Conservation (phyloP, 345 rosid genomes). For the Trapa incisa region DNA sequence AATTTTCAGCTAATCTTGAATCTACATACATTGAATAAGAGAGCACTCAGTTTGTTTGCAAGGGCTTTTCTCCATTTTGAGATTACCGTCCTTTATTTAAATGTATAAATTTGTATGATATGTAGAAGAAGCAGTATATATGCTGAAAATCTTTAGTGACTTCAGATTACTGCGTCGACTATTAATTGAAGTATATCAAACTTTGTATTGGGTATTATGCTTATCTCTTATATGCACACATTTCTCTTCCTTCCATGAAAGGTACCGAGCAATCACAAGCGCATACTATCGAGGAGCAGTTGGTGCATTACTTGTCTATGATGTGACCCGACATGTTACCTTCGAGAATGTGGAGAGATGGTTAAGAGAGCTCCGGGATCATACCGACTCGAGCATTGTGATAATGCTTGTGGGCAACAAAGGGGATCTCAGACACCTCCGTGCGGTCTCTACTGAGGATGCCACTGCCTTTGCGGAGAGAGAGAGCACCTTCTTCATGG, state of each 20-base stretch:
- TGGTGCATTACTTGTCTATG: constrained; percentile 79
- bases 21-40: too few species aligned
- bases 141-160: too few species aligned
- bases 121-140: too few species aligned
- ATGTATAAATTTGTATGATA: too few species aligned
- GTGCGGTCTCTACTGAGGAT: constrained; percentile 67
- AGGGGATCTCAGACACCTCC: constrained; percentile 68
- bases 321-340: constrained; percentile 67
- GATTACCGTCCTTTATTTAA: too few species aligned
- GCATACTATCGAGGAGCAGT: constrained; percentile 90
- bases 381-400: constrained; percentile 70
- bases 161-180: too few species aligned
- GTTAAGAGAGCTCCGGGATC: constrained; percentile 82
- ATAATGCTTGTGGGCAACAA: constrained; percentile 90
- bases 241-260: constrained; percentile 14
- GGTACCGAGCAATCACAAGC: constrained; percentile 87
- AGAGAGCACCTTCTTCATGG: constrained; percentile 71
- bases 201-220: not conserved
- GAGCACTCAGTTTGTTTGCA: too few species aligned
- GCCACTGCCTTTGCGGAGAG: constrained; percentile 58
- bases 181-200: too few species aligned
- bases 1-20: too few species aligned
- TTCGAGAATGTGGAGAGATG: constrained; percentile 87
- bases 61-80: too few species aligned
- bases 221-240: not conserved